A percentile compares a stretch with the other conserved stretches of the same genome.
Conservation (phyloP, 129 eudicot genomes). For the Dittrichia graveolens region DNA sequence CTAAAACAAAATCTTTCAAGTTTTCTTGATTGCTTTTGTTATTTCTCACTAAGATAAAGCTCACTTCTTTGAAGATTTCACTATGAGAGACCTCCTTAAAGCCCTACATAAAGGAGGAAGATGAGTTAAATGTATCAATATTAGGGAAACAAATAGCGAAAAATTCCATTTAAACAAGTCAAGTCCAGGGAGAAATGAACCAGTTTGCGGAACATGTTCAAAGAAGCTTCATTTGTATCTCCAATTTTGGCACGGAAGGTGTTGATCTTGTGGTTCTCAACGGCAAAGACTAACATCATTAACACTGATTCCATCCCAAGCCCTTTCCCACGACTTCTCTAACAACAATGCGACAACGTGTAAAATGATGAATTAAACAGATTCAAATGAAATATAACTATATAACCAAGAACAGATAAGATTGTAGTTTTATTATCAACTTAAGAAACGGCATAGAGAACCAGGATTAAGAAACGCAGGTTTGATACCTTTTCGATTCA, state of each 20-base stretch:
- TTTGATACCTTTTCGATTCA: slow-evolving; percentile 69
- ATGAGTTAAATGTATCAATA: background rate
- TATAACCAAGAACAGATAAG: background rate
- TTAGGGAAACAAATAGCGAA: background rate
- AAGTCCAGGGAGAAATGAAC: slow-evolving; percentile 31
- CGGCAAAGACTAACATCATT: slow-evolving; percentile 80
- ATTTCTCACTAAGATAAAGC: slow-evolving; percentile 8
- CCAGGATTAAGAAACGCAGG: background rate
- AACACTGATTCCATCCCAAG: slow-evolving; percentile 78
- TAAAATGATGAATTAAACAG: slow-evolving; percentile 8
- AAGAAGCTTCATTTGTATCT: slow-evolving; percentile 76
- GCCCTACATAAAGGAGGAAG: slow-evolving; percentile 52
- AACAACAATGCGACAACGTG: slow-evolving; percentile 29
- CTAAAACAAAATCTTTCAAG: background rate
- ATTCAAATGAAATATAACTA: background rate
- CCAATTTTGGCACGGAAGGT: slow-evolving; percentile 83
- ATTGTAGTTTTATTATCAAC: background rate
- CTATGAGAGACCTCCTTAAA: slow-evolving; percentile 78
- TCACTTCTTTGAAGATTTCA: slow-evolving; percentile 84
- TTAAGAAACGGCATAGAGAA: background rate
- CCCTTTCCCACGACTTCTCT: slow-evolving; percentile 90
- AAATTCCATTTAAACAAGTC: background rate
- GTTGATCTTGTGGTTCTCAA: slow-evolving; percentile 59
- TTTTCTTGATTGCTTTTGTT: background rate
- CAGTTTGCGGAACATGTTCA: slow-evolving; percentile 67